A percentile compares a stretch with the other conserved stretches of the same genome.
Evolutionary conservation across 2,329 filamentous ascomycete species (phyloP).

Genomic region (Epichloe typhina): DNA sequence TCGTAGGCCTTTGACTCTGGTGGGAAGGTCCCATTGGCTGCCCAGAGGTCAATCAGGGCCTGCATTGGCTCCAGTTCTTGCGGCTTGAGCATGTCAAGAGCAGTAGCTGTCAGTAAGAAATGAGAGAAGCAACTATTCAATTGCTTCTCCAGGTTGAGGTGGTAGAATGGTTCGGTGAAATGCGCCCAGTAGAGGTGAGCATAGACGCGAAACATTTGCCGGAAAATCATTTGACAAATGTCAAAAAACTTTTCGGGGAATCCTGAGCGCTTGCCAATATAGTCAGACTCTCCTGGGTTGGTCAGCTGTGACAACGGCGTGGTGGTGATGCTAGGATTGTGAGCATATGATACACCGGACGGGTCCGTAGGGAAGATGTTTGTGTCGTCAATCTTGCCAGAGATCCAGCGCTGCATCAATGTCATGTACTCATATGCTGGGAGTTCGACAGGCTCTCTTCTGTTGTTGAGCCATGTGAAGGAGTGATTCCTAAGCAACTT

Average conservation of each 20-base stretch:
- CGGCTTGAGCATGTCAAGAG: constrained; percentile 71
- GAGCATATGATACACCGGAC: constrained; percentile 51
- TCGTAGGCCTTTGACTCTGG: constrained; percentile 56
- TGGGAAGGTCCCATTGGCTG: constrained; percentile 77
- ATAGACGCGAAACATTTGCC: constrained; percentile 98
- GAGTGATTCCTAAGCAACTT: constrained; percentile 56
- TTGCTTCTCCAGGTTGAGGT: constrained; percentile 67
- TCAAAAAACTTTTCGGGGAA: constrained; percentile 84
- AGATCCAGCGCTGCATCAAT: constrained; percentile 93
- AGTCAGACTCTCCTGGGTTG: constrained; percentile 52
- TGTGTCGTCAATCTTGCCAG: constrained; percentile 84
- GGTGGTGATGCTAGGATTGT: constrained; percentile 45
- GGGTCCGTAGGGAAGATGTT: constrained; percentile 83
- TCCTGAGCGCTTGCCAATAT: constrained; percentile 83
- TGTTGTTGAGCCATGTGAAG: constrained; percentile 90
- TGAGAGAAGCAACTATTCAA: constrained; percentile 82
- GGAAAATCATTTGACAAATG: constrained; percentile 87
- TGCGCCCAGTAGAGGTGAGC: constrained; percentile 97
- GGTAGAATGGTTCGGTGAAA: constrained; percentile 73
- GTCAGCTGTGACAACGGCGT: constrained; percentile 50
- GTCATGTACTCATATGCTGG: constrained; percentile 90
- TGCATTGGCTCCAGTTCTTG: constrained; percentile 94
- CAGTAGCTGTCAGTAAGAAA: constrained; percentile 68
- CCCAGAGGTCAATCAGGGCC: constrained; percentile 83
- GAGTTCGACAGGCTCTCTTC: constrained; percentile 78